Evolutionary conservation across 176 grass and related monocot species (phyloP).

Genomic region (Tillandsia fasciculata): DNA sequence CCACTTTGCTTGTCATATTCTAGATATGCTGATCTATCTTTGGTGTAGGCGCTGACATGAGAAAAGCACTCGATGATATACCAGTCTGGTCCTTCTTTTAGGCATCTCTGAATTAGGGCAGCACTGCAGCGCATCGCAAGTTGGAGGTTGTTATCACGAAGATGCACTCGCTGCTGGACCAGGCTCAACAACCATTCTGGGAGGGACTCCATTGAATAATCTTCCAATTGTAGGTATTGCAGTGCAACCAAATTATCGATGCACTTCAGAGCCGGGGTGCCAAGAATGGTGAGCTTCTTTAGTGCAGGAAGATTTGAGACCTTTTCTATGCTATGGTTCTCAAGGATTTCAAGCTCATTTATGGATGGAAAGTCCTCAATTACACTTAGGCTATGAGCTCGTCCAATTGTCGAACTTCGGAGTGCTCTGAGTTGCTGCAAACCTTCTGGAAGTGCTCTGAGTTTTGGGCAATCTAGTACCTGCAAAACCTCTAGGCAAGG

Average conservation of each 20-base stretch:
- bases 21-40: background rate
- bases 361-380: slow-evolving; percentile 22
- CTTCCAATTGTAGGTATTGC: background rate
- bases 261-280: slow-evolving; percentile 2
- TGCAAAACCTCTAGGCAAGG: background rate
- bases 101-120: slow-evolving; percentile 6
- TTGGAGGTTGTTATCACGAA: background rate
- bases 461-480: background rate
- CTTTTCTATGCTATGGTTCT: slow-evolving; percentile 3
- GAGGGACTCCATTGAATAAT: background rate
- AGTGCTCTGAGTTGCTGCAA: slow-evolving; percentile 7
- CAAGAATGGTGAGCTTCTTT: background rate
- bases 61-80: slow-evolving; percentile 12
- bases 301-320: slow-evolving; percentile 18
- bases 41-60: slow-evolving; percentile 6
- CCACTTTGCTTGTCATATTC: background rate
- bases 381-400: background rate
- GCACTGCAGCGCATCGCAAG: slow-evolving; percentile 1
- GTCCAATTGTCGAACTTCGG: background rate
- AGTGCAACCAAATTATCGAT: slow-evolving; percentile 7
- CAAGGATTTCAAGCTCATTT: background rate
- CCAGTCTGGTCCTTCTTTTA: slow-evolving; percentile 6
- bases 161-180: background rate
- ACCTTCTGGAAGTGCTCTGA: slow-evolving; percentile 19
- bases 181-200: background rate